A percentile compares a stretch with the other conserved stretches of the same genome.
Conservation (phyloP, 192 early-diverging fungal genomes). For the Coemansia sp. region DNA sequence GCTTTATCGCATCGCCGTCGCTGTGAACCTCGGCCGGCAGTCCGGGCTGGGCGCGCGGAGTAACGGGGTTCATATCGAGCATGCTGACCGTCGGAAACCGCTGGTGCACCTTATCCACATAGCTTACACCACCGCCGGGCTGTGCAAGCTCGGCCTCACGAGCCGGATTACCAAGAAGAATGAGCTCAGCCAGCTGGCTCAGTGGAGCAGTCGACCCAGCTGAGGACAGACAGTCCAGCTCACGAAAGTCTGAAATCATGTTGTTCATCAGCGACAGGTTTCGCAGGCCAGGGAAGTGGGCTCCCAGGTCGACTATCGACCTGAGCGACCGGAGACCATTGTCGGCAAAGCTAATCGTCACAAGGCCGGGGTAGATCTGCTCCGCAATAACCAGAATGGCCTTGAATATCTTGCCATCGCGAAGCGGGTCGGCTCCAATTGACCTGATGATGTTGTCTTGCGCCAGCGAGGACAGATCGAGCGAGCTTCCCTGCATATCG, state of each 20-base stretch:
- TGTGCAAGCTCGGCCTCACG: constrained; percentile 22
- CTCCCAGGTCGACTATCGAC: constrained; percentile 38
- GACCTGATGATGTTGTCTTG: constrained; percentile 38
- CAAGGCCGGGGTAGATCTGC: constrained; percentile 32
- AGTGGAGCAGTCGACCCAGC: constrained; percentile 41
- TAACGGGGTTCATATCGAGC: constrained; percentile 47
- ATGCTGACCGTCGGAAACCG: constrained; percentile 49
- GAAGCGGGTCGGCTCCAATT: constrained; percentile 37
- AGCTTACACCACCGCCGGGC: constrained; percentile 30
- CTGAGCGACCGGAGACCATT: constrained; percentile 39
- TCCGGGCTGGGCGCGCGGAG: constrained; percentile 27
- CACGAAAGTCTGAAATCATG: constrained; percentile 30
- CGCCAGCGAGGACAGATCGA: constrained; percentile 40
- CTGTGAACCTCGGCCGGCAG: not conserved
- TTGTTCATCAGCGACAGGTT: constrained; percentile 50
- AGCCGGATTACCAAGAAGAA: constrained; percentile 37
- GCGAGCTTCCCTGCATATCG: constrained; percentile 35
- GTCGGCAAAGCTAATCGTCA: constrained; percentile 39
- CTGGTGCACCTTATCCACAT: constrained; percentile 45
- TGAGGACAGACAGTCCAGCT: constrained; percentile 43
- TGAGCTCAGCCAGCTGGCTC: constrained; percentile 28
- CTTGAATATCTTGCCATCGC: constrained; percentile 44
- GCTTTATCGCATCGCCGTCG: not conserved
- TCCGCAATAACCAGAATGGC: constrained; percentile 42
- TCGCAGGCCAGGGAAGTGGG: constrained; percentile 34